phyloP scores from a whole-genome alignment of 2,329 filamentous ascomycete species.

The Fusarium chaquense region DNA sequence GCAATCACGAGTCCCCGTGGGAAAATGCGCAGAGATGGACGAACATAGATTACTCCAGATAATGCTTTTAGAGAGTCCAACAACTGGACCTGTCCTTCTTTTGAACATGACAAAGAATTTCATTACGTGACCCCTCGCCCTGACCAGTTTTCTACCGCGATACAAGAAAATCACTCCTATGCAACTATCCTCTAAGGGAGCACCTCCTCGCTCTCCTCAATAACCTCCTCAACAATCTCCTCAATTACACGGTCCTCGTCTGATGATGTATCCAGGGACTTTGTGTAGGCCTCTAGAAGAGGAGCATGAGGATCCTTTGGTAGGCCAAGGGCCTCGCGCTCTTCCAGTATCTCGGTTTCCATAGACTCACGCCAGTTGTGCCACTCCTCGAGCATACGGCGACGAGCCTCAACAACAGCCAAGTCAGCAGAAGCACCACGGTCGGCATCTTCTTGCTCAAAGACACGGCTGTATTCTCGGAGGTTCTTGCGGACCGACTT shows the following conservation, averaged over 20 bases:
- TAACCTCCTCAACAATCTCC: constrained; percentile 86
- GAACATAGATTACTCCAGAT: constrained; percentile 36
- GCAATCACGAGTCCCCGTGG: background rate
- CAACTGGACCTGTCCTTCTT: constrained; percentile 38
- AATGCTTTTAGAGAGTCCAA: constrained; percentile 43
- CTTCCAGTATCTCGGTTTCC: constrained; percentile 77
- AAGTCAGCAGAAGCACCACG: constrained; percentile 94
- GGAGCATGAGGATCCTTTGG: constrained; percentile 73
- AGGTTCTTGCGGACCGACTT: constrained; percentile 98
- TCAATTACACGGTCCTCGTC: constrained; percentile 85
- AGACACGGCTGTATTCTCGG: constrained; percentile 92
- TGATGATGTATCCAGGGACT: constrained; percentile 65
- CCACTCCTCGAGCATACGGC: constrained; percentile 89
- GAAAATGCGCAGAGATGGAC: constrained; percentile 1
- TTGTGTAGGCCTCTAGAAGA: constrained; percentile 68
- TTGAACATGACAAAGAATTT: constrained; percentile 48
- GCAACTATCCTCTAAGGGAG: constrained; percentile 54
- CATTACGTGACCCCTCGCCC: constrained; percentile 53
- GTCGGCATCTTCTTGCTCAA: constrained; percentile 95
- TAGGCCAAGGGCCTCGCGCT: constrained; percentile 75
- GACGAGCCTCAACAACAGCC: constrained; percentile 89
- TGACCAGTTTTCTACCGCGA: constrained; percentile 51
- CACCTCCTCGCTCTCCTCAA: constrained; percentile 87
- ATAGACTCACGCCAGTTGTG: constrained; percentile 81
- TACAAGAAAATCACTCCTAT: constrained; percentile 51